Conservation (phyloP, 352 stramenopile genomes). For the Phytophthora fragariae region DNA sequence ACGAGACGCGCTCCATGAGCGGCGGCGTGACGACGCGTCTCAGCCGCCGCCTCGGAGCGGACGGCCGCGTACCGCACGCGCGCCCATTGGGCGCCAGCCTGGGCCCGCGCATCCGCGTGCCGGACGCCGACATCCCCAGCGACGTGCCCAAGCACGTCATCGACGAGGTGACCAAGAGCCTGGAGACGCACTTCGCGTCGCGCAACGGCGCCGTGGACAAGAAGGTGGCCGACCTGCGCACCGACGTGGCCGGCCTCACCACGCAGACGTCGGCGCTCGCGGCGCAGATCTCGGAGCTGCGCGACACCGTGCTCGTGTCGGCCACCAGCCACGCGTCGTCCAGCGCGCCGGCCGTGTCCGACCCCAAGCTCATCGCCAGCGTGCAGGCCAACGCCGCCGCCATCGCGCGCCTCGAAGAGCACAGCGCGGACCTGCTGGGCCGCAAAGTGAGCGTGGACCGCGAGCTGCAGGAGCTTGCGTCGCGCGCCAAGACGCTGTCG, state of each 20-base stretch:
- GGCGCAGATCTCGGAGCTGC: conserved; percentile 60
- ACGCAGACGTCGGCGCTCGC: conserved; percentile 50
- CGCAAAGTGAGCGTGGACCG: conserved; percentile 73
- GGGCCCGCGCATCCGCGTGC: conserved; percentile 53
- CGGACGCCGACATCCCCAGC: conserved; percentile 50
- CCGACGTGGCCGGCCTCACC: conserved; percentile 61
- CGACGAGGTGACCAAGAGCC: conserved; percentile 70
- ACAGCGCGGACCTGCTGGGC: conserved; percentile 66
- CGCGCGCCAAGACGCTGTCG: conserved; percentile 65
- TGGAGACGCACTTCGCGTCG: conserved; percentile 71
- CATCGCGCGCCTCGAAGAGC: conserved; percentile 76
- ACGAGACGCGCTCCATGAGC: conserved; percentile 48
- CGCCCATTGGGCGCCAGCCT: conserved; percentile 33
- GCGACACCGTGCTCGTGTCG: conserved; percentile 47
- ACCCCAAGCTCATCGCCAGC: conserved; percentile 44
- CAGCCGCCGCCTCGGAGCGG: conserved; percentile 27
- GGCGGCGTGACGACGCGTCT: conserved; percentile 37
- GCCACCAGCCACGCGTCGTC: conserved; percentile 33
- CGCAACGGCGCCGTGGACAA: conserved; percentile 70
- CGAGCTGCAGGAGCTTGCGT: conserved; percentile 63
- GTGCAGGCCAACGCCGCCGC: conserved; percentile 58
- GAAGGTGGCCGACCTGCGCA: conserved; percentile 65
- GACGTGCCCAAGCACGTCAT: conserved; percentile 56
- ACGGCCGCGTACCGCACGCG: conserved; percentile 32
- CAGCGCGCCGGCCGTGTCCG: conserved; percentile 20